Base-by-base conservation (phyloP, 768 basidiomycete genomes). In the Phlebiopsis gigantea region DNA sequence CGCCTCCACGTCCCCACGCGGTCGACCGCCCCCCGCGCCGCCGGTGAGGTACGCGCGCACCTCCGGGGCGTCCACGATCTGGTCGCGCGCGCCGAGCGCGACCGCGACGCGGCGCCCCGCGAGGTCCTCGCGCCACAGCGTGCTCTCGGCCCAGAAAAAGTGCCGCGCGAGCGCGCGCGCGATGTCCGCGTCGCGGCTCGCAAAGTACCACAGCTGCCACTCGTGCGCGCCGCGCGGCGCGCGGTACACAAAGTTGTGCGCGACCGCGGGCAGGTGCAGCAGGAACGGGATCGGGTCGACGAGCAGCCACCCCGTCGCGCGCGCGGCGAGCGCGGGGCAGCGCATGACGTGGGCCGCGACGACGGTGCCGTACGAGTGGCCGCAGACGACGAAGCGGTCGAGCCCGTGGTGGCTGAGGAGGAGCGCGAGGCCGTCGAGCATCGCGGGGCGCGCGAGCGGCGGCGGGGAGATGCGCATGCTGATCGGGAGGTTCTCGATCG, bases 121-220 rank as follows among this genome's bases (percentile, higher is more conserved):
- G 1, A 88, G 59, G 53, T 87, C 85, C 53, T 82, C 83, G 60
- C 72, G 77, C 78, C 82, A 87, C 25, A 86, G 59, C 14, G 81
- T 71, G 31, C 78, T 82, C 65, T 87, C 81, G 28, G 74, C 65
- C 86, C 86, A 87, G 63, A 85, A 87, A 64, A 88, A 86, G 53
- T 82, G 75, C 1, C 86, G 73, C 14, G 75, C 72, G 15, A 88
- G 73, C 41, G 81, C 76, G 2, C 81, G 75, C 48, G 84, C 77
- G 46, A 85, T 75, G 62, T 87, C 85, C 9, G 82, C 71, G 60
- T 88, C 86, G 10, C 79, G 77, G 55, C 79, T 80, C 21, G 84
- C 76, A 61, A 87, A 86, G 62, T 82, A 88, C 81, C 83, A 86
- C 50, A 87, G 61, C 68, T 83, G 74, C 82, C 83, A 85, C 61